Conservation (phyloP, 2,329 filamentous ascomycete genomes). For the Aspergillus nomiae region DNA sequence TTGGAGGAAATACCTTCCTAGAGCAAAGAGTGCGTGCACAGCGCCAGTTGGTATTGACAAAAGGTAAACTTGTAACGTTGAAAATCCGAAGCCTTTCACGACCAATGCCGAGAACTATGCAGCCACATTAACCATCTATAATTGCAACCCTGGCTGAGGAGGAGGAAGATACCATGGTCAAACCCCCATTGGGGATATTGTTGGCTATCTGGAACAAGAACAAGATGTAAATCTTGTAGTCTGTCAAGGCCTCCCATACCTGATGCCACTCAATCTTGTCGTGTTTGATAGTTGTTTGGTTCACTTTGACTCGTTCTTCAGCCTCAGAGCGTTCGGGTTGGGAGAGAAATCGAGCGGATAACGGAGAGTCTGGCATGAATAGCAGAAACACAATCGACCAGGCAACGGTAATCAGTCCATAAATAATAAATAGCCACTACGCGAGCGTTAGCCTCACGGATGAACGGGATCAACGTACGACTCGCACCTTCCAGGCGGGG, state of each 20-base stretch:
- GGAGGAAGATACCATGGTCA: background rate
- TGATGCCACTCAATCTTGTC: background rate
- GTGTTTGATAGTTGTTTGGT: background rate
- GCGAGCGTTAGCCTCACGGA: accelerated
- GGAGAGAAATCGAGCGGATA: background rate
- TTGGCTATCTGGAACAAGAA: background rate
- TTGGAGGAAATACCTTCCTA: background rate
- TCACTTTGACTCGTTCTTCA: background rate
- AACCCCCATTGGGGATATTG: background rate
- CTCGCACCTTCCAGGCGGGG: background rate
- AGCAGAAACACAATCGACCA: background rate
- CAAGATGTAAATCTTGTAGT: background rate
- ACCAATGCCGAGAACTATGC: background rate
- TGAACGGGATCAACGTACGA: background rate
- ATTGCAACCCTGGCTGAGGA: background rate
- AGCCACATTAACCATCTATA: background rate
- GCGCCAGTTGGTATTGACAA: background rate
- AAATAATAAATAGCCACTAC: background rate
- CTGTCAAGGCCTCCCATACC: background rate
- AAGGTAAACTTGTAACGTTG: background rate
- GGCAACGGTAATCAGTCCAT: background rate
- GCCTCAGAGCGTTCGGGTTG: background rate
- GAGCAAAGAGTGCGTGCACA: background rate
- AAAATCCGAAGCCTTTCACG: background rate
- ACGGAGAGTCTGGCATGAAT: background rate